Evolutionary conservation across 306 rosid genomes (phyloP), one percentile per base, ranked within the genome.

Genomic region (Rubus parviflorus): DNA sequence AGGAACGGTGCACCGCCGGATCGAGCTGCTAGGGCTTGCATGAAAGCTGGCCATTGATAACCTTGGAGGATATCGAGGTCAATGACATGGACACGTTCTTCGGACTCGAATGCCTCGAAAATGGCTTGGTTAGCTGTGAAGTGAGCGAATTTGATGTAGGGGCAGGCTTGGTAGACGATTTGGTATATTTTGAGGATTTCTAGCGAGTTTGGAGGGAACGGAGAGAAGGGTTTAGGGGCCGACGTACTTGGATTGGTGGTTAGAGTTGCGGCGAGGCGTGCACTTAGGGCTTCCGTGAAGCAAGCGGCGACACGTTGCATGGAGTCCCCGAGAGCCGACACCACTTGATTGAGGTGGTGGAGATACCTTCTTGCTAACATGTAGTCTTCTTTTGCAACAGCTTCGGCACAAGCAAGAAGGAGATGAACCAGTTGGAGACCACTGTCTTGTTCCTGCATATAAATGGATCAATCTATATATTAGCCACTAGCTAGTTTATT

Each of bases 351-450:
- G 64, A 94, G 96, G 75, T 89, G 93, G 77, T 89, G 94, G 19
- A 94, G 79, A 66, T 89, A 94, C 81, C 90, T 84, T 81, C 96
- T 89, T 6, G 98, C 97, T 23, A 90, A 66, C 96, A 94, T 89
- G 83, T 87, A 90, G 76, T 94, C 97, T 45, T 89, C 98, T 83
- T 94, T 94, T 0, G 97, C 92, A 3, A 90, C 97, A 38, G 97
- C 96, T 76, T 94, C 97, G 0, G 98, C 97, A 62, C 98, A 94
- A 0, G 97, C 97, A 47, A 94, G 94, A 47, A 92, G 93, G 40
- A 94, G 94, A 84, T 94, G 98, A 81, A 94, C 96, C 52, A 94
- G 73, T 82, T 94, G 97, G 62, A 94, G 97, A 20, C 98, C 98
- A 48, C 97, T 90, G 71, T 94, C 98, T 83, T 92, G 94, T 77